Percentiles rank a stretch among this genome's conserved stretches.
Evolutionary conservation across 352 stramenopile genomes (phyloP).

Genomic region (Phytophthora cajani): DNA sequence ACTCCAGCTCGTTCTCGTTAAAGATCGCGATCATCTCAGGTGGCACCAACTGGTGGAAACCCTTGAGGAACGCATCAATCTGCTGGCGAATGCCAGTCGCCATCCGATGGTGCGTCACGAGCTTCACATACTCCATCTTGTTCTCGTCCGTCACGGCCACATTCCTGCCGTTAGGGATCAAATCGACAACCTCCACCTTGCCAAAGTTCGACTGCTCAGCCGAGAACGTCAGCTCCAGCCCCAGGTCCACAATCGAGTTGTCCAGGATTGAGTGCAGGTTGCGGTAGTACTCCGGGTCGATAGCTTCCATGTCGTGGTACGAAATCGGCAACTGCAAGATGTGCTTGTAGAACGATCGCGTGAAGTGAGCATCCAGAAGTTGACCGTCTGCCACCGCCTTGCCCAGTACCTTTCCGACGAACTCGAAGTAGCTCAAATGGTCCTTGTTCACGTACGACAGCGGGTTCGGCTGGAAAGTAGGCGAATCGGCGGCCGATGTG

Average conservation of each 20-base stretch:
- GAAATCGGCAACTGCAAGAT: conserved; percentile 97
- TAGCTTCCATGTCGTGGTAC: conserved; percentile 99
- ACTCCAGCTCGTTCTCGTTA: conserved; percentile 94
- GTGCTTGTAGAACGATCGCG: conserved; percentile 98
- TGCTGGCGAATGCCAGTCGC: conserved; percentile 97
- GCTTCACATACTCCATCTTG: conserved; percentile 94
- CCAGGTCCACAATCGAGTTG: conserved; percentile 84
- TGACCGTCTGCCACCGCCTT: conserved; percentile 99
- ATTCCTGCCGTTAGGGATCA: conserved; percentile 89
- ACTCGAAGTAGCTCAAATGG: conserved; percentile 99
- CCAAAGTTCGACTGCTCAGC: conserved; percentile 92
- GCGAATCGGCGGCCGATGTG: conserved; percentile 98
- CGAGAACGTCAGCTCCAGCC: conserved; percentile 94
- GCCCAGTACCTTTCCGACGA: conserved; percentile 97
- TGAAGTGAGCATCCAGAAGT: conserved; percentile 99
- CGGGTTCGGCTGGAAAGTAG: conserved; percentile 99
- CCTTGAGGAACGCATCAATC: conserved; percentile 90
- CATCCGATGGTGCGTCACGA: conserved; percentile 99
- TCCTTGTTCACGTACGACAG: conserved; percentile 99
- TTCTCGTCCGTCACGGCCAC: conserved; percentile 92
- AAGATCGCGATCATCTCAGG: conserved; percentile 93
- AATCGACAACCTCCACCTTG: conserved; percentile 86
- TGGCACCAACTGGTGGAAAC: conserved; percentile 93
- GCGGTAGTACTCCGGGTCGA: conserved; percentile 97
- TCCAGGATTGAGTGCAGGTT: conserved; percentile 93